Evolutionary conservation across 768 basidiomycete genomes (phyloP).

Genomic region (Cyathus striatus): DNA sequence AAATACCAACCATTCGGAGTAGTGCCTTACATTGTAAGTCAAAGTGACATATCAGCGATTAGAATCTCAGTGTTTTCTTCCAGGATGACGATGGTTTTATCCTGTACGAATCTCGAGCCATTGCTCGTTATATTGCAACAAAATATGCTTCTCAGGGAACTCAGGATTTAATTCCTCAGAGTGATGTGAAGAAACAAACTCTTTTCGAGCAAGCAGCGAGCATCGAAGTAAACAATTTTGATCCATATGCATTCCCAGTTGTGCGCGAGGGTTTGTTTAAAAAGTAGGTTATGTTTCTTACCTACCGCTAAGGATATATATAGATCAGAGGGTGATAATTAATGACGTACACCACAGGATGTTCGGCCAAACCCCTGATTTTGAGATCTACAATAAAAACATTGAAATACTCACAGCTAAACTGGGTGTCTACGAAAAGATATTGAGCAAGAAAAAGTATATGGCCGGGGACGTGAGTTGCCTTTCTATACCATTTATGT

Average conservation of each 20-base stretch:
- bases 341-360: not conserved
- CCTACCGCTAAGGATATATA: not conserved
- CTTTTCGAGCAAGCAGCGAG: conserved; percentile 49
- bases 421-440: conserved; percentile 50
- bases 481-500: conserved; percentile 2
- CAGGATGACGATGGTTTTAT: conserved; percentile 60
- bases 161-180: conserved; percentile 45
- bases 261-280: conserved; percentile 45
- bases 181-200: conserved; percentile 27
- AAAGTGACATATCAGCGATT: conserved; percentile 36
- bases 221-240: conserved; percentile 50
- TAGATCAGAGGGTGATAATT: not conserved
- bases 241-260: conserved; percentile 36
- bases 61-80: conserved; percentile 1
- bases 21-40: conserved; percentile 55
- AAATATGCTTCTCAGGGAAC: conserved; percentile 52
- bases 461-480: conserved; percentile 45
- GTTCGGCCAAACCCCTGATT: conserved; percentile 22
- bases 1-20: conserved; percentile 63
- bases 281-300: conserved; percentile 23
- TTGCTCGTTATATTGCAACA: conserved; percentile 50
- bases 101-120: conserved; percentile 60
- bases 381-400: conserved; percentile 17
- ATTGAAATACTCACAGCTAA: conserved; percentile 27
- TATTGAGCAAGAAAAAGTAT: conserved; percentile 53